These are phyloP conservation scores for Hypoxylon cercidicola DNA, from an alignment of 495 filamentous ascomycete genomes.

Conservation along the genomic window DNA sequence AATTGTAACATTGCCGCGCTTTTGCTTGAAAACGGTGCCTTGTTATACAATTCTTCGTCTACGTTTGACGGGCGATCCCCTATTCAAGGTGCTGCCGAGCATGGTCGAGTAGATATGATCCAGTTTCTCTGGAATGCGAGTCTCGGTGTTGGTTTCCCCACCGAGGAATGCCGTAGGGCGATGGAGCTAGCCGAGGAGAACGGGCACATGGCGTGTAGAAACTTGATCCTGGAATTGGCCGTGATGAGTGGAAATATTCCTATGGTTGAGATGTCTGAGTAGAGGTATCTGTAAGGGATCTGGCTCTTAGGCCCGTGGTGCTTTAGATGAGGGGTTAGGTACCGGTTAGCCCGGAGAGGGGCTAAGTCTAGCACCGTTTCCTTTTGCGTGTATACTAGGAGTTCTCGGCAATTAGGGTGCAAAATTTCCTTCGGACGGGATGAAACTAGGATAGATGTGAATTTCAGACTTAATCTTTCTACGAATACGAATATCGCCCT, in stretches of 20 bases:
- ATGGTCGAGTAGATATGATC: constrained; percentile 59
- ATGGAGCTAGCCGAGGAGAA: constrained; percentile 27
- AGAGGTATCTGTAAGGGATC: no score
- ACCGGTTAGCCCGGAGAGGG: no score
- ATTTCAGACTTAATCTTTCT: no score
- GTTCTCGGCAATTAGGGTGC: no score
- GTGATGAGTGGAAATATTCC: constrained; percentile 18
- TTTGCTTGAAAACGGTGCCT: constrained; percentile 39
- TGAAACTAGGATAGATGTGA: no score
- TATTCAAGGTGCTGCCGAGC: constrained; percentile 55
- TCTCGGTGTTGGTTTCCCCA: constrained; percentile 10
- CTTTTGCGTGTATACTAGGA: no score
- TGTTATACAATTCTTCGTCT: constrained; percentile 29
- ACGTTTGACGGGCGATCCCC: constrained; percentile 50
- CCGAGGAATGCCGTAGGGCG: constrained; percentile 29
- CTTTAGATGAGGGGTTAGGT: no score
- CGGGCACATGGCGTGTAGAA: constrained; percentile 19
- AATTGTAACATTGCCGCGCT: constrained; percentile 36
- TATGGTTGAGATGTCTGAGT: constrained; percentile 10
- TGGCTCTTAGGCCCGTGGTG: no score
- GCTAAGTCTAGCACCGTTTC: no score
- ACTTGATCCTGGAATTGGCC: constrained; percentile 24
- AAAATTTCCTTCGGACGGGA: no score
- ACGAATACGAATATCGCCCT: no score
- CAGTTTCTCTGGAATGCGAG: constrained; percentile 52